Base-by-base conservation (phyloP, 1,284 basidiomycete genomes). In the Hymenochaete sp. region DNA sequence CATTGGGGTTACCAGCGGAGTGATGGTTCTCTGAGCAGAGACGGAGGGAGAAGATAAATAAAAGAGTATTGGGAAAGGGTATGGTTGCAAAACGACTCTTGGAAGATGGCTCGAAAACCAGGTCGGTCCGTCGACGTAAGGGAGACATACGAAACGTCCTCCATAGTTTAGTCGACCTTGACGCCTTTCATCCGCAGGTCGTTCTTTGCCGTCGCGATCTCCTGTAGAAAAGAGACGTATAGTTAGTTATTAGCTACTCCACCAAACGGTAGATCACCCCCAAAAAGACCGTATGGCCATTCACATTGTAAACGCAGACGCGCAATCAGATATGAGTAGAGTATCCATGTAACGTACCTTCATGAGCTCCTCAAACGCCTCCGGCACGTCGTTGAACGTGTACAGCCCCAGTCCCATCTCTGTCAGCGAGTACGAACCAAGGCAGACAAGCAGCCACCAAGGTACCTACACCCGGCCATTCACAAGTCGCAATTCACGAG, bases 301-400 rank as follows among this genome's bases (percentile, higher is more conserved):
- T n/a, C n/a, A n/a, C n/a, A n/a, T n/a, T n/a, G n/a, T n/a, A n/a
- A n/a, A n/a, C n/a, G n/a, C n/a, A n/a, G n/a, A n/a, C n/a, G n/a
- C n/a, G n/a, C n/a, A n/a, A n/a, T n/a, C n/a, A n/a, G n/a, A n/a
- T n/a, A n/a, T n/a, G n/a, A n/a, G n/a, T n/a, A n/a, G n/a, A n/a
- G n/a, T n/a, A n/a, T n/a, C n/a, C 28, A 16, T 19, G 14, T 16
- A 11, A 55, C 67, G 47, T 41, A 69, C 73, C 50, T 52, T 55
- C 41, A 73, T 59, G 29, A 75, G 58, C 47, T 68, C 67, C 42
- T 68, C 61, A 55, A 74, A 71, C 31, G 73, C 73, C 35, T 72
- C 71, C n/a, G 70, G 70, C 51, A 67, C 70, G 51, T 75, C 72
- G 54, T 67, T 58, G 55, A 73, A 75, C 14, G 67, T 65, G 37